These are phyloP conservation scores for Ustilago cynodontis DNA, from an alignment of 1,284 basidiomycete species.

Conservation along the genomic window DNA sequence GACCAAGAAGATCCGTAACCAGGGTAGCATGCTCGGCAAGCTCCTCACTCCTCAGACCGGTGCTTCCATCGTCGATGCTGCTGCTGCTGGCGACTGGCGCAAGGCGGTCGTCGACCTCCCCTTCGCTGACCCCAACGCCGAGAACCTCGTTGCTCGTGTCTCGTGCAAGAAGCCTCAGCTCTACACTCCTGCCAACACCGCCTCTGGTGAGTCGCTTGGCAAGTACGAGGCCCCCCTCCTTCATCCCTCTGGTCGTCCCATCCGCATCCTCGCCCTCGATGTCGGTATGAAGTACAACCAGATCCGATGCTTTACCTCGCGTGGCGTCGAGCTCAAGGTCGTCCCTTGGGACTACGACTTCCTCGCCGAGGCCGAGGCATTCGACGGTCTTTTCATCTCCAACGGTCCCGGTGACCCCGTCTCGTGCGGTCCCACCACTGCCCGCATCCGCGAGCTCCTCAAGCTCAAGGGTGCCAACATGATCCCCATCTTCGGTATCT, in stretches of 20 bases:
- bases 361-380: conserved; percentile 78
- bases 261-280: conserved; percentile 91
- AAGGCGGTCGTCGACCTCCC: conserved; percentile 84
- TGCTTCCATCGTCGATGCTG: conserved; percentile 53
- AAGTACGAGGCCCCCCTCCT: conserved; percentile 72
- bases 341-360: conserved; percentile 98
- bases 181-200: conserved; percentile 73
- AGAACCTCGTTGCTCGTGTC: conserved; percentile 91
- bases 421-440: conserved; percentile 77
- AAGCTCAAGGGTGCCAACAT: conserved; percentile 74
- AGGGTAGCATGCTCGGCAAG: conserved; percentile 84
- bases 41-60: conserved; percentile 68
- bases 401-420: conserved; percentile 99
- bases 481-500: conserved; percentile 96
- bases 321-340: conserved; percentile 95
- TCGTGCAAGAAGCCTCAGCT: conserved; percentile 80
- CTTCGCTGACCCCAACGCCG: conserved; percentile 88
- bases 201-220: conserved; percentile 71
- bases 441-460: conserved; percentile 80
- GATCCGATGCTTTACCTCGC: conserved; percentile 92
- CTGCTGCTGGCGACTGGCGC: conserved; percentile 76
- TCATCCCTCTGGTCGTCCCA: conserved; percentile 82
- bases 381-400: conserved; percentile 95
- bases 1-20: conserved; percentile 94
- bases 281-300: conserved; percentile 99